Conservation (phyloP, 495 filamentous ascomycete species). For the Peziza echinospora region DNA sequence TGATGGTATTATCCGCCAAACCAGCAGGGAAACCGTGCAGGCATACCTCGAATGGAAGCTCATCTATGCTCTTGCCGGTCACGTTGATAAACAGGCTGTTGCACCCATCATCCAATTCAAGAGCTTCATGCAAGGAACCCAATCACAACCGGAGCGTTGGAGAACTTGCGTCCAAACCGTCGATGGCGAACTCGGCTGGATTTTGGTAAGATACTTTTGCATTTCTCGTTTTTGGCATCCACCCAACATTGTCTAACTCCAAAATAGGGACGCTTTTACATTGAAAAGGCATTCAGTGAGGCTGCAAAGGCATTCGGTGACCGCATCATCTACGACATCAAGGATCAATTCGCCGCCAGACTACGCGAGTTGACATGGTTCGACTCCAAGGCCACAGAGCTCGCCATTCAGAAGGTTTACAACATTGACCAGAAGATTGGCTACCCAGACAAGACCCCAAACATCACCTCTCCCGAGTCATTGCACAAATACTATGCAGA, state of each 20-base stretch:
- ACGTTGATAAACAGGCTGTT: slow-evolving; percentile 36
- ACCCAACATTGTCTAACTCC: slow-evolving; percentile 23
- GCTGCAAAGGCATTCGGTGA: slow-evolving; percentile 44
- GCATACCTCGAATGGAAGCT: slow-evolving; percentile 40
- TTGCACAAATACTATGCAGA: slow-evolving; percentile 36
- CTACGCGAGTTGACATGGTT: slow-evolving; percentile 43
- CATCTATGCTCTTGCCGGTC: slow-evolving; percentile 29
- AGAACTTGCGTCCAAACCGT: slow-evolving; percentile 39
- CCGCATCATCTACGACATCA: slow-evolving; percentile 47
- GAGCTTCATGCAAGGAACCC: slow-evolving; percentile 34
- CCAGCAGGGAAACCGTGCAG: slow-evolving; percentile 28
- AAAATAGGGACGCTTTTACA: slow-evolving; percentile 49
- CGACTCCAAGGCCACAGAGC: slow-evolving; percentile 38
- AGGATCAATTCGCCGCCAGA: slow-evolving; percentile 38
- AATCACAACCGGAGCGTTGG: slow-evolving; percentile 45
- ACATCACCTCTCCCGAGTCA: slow-evolving; percentile 36
- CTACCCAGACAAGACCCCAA: slow-evolving; percentile 43
- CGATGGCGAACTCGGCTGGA: slow-evolving; percentile 35
- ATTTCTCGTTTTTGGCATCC: not conserved
- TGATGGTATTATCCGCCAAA: slow-evolving; percentile 26
- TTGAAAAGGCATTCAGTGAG: slow-evolving; percentile 41
- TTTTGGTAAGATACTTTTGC: slow-evolving; percentile 18
- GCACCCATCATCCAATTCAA: slow-evolving; percentile 36
- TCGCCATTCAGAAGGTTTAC: slow-evolving; percentile 44
- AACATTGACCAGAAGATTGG: slow-evolving; percentile 57